A percentile compares a stretch with the other conserved stretches of the same genome.
Conservation (phyloP, 495 filamentous ascomycete species). For the Talaromyces ruber region DNA sequence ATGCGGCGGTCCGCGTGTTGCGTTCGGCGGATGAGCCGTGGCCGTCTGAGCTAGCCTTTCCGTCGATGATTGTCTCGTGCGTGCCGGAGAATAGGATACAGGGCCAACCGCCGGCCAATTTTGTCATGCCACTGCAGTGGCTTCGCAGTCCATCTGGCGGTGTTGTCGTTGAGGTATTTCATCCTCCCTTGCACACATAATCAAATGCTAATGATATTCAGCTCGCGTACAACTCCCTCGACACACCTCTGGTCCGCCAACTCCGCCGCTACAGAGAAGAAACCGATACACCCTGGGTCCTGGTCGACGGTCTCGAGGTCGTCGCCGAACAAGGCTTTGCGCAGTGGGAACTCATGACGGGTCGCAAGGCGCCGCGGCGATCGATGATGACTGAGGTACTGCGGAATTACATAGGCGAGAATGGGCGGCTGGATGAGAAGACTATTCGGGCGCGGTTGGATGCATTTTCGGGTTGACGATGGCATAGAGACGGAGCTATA, state of each 20-base stretch:
- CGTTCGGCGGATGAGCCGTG: constrained; percentile 50
- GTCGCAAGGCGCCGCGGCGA: constrained; percentile 65
- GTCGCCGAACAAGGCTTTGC: constrained; percentile 76
- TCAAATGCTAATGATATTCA: constrained; percentile 18
- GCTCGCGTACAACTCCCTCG: constrained; percentile 66
- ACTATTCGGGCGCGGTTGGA: constrained; percentile 34
- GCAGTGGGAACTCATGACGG: constrained; percentile 77
- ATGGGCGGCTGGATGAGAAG: constrained; percentile 34
- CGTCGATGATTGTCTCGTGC: constrained; percentile 70
- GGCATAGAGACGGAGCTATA: background rate
- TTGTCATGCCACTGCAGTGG: constrained; percentile 69
- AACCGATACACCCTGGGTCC: constrained; percentile 60
- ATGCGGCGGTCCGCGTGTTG: constrained; percentile 52
- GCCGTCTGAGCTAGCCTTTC: constrained; percentile 54
- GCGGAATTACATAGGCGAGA: constrained; percentile 37
- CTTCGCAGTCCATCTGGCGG: constrained; percentile 68
- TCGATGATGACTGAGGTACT: constrained; percentile 65
- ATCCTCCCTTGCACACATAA: background rate
- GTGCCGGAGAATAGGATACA: constrained; percentile 61
- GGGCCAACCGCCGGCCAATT: constrained; percentile 58
- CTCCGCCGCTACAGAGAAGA: constrained; percentile 49
- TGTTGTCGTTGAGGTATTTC: constrained; percentile 60
- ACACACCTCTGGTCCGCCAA: constrained; percentile 63
- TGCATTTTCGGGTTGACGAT: constrained; percentile 10
- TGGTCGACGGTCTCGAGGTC: constrained; percentile 73